Percentiles rank a stretch among this genome's conserved stretches.
Conservation (phyloP, 2,329 filamentous ascomycete genomes). For the Albifimbria verrucaria region DNA sequence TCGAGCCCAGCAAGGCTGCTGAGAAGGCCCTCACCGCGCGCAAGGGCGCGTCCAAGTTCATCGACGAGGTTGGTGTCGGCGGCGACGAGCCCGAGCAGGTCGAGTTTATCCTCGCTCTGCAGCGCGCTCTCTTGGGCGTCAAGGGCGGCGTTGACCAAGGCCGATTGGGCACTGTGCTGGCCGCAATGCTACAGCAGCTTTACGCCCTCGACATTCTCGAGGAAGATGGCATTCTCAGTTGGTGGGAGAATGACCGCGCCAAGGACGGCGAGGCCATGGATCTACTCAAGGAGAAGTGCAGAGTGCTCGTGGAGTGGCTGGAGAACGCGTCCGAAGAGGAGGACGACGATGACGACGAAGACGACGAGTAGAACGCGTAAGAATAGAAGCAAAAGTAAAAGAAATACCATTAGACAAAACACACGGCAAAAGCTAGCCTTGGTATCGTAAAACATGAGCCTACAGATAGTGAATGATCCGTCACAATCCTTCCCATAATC, state of each 20-base stretch:
- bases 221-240: slow-evolving; percentile 81
- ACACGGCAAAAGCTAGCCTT: not conserved
- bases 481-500: not conserved
- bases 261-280: slow-evolving; percentile 65
- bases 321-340: slow-evolving; percentile 74
- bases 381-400: not conserved
- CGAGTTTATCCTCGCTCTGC: slow-evolving; percentile 78
- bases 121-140: slow-evolving; percentile 70
- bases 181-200: slow-evolving; percentile 78
- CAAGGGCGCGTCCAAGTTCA: slow-evolving; percentile 51
- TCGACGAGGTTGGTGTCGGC: slow-evolving; percentile 58
- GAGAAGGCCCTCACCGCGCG: slow-evolving; percentile 55
- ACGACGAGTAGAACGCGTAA: slow-evolving; percentile 24
- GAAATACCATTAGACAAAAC: not conserved
- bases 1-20: slow-evolving; percentile 63
- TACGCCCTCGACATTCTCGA: slow-evolving; percentile 83
- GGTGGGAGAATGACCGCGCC: slow-evolving; percentile 78
- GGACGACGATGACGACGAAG: slow-evolving; percentile 55
- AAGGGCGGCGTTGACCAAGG: slow-evolving; percentile 50
- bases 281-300: slow-evolving; percentile 68
- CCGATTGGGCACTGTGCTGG: slow-evolving; percentile 60
- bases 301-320: slow-evolving; percentile 79
- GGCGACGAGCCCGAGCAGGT: slow-evolving; percentile 74
- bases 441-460: not conserved
- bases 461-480: not conserved